Conservation (phyloP, 345 rosid species). For the Garcia nutans region DNA sequence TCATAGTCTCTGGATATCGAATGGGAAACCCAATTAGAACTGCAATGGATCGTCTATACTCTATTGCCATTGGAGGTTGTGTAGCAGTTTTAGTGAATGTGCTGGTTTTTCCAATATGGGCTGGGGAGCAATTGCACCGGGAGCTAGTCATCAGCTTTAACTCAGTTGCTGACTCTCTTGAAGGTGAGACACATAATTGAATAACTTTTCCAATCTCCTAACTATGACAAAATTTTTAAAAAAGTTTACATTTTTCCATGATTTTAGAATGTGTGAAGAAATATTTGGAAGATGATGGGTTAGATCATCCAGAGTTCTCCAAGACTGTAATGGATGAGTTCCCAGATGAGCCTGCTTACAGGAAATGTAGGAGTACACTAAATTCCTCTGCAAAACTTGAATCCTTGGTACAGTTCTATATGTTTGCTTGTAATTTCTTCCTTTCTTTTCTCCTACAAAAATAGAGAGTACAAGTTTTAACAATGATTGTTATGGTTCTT, state of each 20-base stretch:
- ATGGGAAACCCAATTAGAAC: conserved; percentile 61
- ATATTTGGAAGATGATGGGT: conserved; percentile 52
- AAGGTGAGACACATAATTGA: conserved; percentile 36
- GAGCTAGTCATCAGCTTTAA: conserved; percentile 51
- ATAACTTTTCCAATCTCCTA: neutral
- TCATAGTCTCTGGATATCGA: conserved; percentile 58
- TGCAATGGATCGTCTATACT: conserved; percentile 61
- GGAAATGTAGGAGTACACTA: conserved; percentile 42
- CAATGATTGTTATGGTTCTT: conserved; percentile 2
- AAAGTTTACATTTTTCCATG: neutral
- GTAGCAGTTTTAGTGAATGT: conserved; percentile 67
- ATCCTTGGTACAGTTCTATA: conserved; percentile 37
- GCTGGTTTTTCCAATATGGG: conserved; percentile 58
- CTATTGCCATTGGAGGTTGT: conserved; percentile 60
- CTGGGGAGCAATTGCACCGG: conserved; percentile 59
- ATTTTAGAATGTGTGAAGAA: conserved; percentile 61
- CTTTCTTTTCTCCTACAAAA: neutral
- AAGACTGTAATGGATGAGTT: conserved; percentile 58
- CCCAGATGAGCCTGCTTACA: conserved; percentile 62
- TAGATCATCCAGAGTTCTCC: conserved; percentile 52
- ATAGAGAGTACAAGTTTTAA: neutral
- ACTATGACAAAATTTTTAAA: neutral
- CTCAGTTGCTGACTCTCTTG: conserved; percentile 57
- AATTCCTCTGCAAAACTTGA: conserved; percentile 57
- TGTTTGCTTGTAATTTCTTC: neutral